Base-by-base conservation (phyloP, 257 asterid genomes). In the Gardenia jasminoides region DNA sequence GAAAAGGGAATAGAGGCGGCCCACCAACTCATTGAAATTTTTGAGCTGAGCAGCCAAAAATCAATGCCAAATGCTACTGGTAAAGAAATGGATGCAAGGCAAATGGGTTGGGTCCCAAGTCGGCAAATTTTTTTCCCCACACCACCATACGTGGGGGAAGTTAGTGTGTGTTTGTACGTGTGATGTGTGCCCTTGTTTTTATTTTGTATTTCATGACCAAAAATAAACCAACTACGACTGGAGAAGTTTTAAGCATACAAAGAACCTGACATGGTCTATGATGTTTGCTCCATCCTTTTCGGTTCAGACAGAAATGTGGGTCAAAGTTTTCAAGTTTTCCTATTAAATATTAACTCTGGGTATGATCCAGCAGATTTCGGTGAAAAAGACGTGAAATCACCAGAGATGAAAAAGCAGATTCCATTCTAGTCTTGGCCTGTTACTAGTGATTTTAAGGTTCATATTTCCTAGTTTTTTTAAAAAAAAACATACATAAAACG, bases 271-370 rank as follows among this genome's bases (percentile, higher is more conserved):
- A 84, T 17, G 80, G 89, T 87, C 92, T 85, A 74, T 77, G 81
- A 74, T 80, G 86, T 80, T 54, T 28, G 71, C 65, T 74, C 83
- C 80, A 78, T 70, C 87, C 62, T 77, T 77, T 86, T 80, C 69
- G 87, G 86, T 80, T 80, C 84, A 80, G 90, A 84, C 90, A 87
- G 79, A 86, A 83, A 67, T 83, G 85, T 82, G 88, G 88, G 96
- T 89, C 96, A 90, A 92, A 83, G 62, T 78, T 76, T 84, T 81
- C 82, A 54, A 80, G 76, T 39, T 82, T 33, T 74, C 79, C 82
- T 79, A 52, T 78, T 81, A 70, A 75, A 83, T 82, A 84, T 78
- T 78, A 83, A 75, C 79, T 81, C 86, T 76, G 41, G 41, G 36
- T 26, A 70, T 80, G 76, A 80, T 83, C 52, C 58, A 73, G 67